Base-by-base conservation (phyloP, 352 stramenopile species). In the Pythium rishiriense region DNA sequence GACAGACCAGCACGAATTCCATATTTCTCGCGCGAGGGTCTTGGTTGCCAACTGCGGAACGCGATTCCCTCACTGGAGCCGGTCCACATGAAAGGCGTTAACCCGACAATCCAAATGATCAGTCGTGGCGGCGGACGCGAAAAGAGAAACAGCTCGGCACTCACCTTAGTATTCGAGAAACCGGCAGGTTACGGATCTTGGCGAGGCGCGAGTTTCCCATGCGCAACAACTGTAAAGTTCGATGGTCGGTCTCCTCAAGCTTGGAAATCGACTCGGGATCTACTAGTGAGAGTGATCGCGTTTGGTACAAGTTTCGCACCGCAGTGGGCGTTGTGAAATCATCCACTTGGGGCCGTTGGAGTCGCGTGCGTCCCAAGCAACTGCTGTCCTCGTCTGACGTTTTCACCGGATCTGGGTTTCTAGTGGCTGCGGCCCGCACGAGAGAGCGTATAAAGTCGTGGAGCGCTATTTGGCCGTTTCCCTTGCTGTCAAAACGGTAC, bases 81-180 rank as follows among this genome's bases (percentile, higher is more conserved):
- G n/a, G n/a, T n/a, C n/a, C n/a, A n/a, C n/a, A n/a, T n/a, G n/a
- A n/a, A n/a, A n/a, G n/a, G n/a, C n/a, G n/a, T n/a, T n/a, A n/a
- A n/a, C n/a, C n/a, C n/a, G n/a, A n/a, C n/a, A n/a, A n/a, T n/a
- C n/a, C n/a, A n/a, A n/a, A n/a, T n/a, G n/a, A n/a, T n/a, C n/a
- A n/a, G n/a, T n/a, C n/a, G n/a, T n/a, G n/a, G n/a, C n/a, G n/a
- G n/a, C n/a, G n/a, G n/a, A 37, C 31, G 31, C 11, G 6, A 42
- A 42, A 42, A 17, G 19, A 4, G 5, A 7, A 42, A 15, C 35
- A 42, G 35, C 35, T 42, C 19, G 35, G 5, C 4, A 48, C 56
- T 14, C 31, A 66, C 59, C 59, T 58, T 7, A 66, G 48, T 14
- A 66, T 29, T 35, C 33, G 41, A 10, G 59, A 51, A 3, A 66